Base-by-base conservation (phyloP, 1,284 basidiomycete species). In the Cystobasidium pallidum region DNA sequence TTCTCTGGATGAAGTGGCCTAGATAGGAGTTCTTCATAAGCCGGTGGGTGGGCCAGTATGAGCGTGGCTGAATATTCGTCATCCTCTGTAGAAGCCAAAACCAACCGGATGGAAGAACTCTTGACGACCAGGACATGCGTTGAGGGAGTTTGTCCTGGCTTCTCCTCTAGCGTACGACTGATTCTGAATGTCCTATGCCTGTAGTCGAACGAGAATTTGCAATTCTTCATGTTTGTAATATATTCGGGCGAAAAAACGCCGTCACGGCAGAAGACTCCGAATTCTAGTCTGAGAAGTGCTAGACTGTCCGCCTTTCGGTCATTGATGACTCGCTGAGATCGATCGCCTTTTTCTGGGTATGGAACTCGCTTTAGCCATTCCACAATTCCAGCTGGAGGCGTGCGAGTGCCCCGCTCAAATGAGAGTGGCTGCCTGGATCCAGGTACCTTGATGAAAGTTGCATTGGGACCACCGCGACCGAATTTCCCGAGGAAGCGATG, bases 191-290 rank as follows among this genome's bases (percentile, higher is more conserved):
- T 71, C 34, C 43, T 63, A 19, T 51, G 41, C 11, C 51, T 39
- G 15, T 63, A 52, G 26, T 71, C 68, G 52, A 71, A 71, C 36
- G 45, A 51, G 61, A 71, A 71, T 26, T 51, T 54, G 24, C 57
- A 47, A 51, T 47, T 52, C 32, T 55, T 30, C 49, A 71, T 71
- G 39, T 41, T 43, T 39, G 61, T 41, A 10, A 54, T 26, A 36
- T 71, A 71, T 24, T 71, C 68, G 6, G 49, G 36, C 59, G 68
- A 71, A 49, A 39, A 71, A 13, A 71, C 39, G 0, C 68, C 68
- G 57, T 71, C 68, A 24, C 52, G 59, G 51, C 68, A 71, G 32
- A 71, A 55, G 21, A 71, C 49, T 8, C 68, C 68, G 57, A 71
- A 71, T 45, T 71, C 68, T 26, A 71, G 30, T 45, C 68, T 41